Evolutionary conservation across 2,329 filamentous ascomycete species (phyloP).

Genomic region (Monilinia vaccinii-corymbosi): DNA sequence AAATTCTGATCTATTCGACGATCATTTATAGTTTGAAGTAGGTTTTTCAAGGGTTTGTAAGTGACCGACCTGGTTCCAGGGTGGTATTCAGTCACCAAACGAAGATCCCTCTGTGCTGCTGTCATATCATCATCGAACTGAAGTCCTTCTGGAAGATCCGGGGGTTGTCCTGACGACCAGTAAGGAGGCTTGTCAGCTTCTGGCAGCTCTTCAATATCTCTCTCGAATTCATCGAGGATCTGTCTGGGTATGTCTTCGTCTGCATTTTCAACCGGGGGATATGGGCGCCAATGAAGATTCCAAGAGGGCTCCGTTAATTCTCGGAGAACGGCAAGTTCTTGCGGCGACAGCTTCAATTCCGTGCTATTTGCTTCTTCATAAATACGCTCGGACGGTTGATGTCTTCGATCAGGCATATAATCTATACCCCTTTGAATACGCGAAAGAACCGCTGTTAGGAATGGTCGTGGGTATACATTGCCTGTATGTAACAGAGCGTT

Average conservation of each 20-base stretch:
- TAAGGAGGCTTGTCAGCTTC: constrained; percentile 2
- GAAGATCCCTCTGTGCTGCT: not conserved
- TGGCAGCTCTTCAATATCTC: constrained; percentile 7
- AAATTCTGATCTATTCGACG: not conserved
- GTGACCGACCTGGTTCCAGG: no score
- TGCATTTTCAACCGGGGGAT: not conserved
- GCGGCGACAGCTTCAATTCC: not conserved
- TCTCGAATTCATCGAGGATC: constrained; percentile 11
- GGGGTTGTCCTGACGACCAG: constrained; percentile 6
- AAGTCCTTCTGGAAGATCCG: not conserved
- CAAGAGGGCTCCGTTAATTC: not conserved
- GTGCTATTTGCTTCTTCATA: not conserved
- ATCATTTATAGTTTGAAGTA: not conserved
- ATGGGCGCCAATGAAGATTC: not conserved
- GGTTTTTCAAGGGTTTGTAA: not conserved
- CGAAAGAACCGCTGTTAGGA: not conserved
- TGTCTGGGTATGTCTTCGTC: not conserved
- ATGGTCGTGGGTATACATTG: not conserved
- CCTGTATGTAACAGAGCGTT: not conserved
- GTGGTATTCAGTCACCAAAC: not conserved
- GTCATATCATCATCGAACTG: not conserved
- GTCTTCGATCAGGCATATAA: not conserved
- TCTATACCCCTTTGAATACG: not conserved
- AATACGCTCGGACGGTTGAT: not conserved
- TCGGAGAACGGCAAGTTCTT: not conserved